These are phyloP conservation scores for Pharus latifolius DNA, from an alignment of 176 grass and related monocot species.

Conservation along the genomic window DNA sequence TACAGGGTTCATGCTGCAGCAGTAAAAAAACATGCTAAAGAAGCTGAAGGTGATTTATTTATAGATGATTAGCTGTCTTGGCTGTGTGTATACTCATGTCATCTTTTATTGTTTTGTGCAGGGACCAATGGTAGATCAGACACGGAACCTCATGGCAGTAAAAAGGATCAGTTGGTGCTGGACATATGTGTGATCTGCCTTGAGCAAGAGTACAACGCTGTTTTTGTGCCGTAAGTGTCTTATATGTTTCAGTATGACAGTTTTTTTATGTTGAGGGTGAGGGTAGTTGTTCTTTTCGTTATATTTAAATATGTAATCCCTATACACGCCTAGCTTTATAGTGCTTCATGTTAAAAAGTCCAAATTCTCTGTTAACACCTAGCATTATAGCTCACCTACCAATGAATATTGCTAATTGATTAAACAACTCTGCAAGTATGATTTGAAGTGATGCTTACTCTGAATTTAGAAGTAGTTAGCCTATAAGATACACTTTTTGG, in stretches of 20 bases:
- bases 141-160: constrained; percentile 31
- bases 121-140: constrained; percentile 36
- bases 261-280: constrained; percentile 8
- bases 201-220: constrained; percentile 96
- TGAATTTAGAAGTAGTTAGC: no score
- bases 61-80: constrained; percentile 3
- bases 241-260: neutral
- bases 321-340: neutral
- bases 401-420: neutral
- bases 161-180: constrained; percentile 56
- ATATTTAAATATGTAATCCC: neutral
- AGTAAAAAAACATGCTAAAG: constrained; percentile 66
- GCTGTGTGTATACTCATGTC: constrained; percentile 2
- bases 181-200: constrained; percentile 99
- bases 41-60: constrained; percentile 78
- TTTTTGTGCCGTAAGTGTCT: constrained; percentile 97
- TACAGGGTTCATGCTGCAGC: constrained; percentile 82
- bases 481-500: no score
- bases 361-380: neutral
- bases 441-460: neutral
- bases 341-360: neutral
- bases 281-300: neutral
- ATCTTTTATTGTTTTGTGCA: constrained; percentile 35
- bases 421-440: neutral
- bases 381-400: neutral